Percentiles rank a stretch among this genome's conserved stretches.
Evolutionary conservation across 1,139 yeast species (phyloP).

Genomic region (Saccharomyces hybrid): DNA sequence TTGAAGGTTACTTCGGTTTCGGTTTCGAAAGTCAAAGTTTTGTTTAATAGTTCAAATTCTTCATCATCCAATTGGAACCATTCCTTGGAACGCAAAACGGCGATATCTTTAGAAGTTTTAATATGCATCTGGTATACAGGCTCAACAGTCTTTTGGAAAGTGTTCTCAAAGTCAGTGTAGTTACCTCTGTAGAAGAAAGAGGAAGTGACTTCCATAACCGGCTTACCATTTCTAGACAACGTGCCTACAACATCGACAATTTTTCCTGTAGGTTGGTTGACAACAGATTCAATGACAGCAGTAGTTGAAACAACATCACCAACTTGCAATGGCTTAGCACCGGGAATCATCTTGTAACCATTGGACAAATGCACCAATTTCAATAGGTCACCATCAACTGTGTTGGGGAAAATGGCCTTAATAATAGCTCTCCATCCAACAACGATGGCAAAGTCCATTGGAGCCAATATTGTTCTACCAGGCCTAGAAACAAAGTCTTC

Average conservation of each 20-base stretch:
- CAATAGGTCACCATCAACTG: conserved; percentile 92
- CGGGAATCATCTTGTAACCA: conserved; percentile 89
- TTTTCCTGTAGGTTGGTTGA: conserved; percentile 89
- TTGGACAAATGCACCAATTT: conserved; percentile 91
- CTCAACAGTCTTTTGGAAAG: conserved; percentile 84
- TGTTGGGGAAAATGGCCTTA: conserved; percentile 92
- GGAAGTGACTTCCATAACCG: conserved; percentile 91
- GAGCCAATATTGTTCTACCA: conserved; percentile 81
- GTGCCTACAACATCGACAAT: conserved; percentile 94
- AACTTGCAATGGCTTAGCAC: conserved; percentile 80
- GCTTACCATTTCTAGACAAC: conserved; percentile 61
- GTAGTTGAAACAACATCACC: conserved; percentile 79
- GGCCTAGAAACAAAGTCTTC: conserved; percentile 90
- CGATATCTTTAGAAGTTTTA: conserved; percentile 77
- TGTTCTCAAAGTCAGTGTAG: conserved; percentile 79
- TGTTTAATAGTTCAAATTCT: conserved; percentile 63
- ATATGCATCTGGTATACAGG: conserved; percentile 77
- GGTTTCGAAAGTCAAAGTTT: conserved; percentile 83
- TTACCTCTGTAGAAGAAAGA: conserved; percentile 95
- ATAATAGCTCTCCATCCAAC: conserved; percentile 98
- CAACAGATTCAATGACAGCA: conserved; percentile 82
- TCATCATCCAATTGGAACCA: conserved; percentile 83
- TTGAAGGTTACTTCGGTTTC: conserved; percentile 79
- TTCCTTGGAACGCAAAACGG: conserved; percentile 89
- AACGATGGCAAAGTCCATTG: conserved; percentile 98